phyloP scores from a whole-genome alignment of 306 rosid genomes.

The Spatholobus suberectus region DNA sequence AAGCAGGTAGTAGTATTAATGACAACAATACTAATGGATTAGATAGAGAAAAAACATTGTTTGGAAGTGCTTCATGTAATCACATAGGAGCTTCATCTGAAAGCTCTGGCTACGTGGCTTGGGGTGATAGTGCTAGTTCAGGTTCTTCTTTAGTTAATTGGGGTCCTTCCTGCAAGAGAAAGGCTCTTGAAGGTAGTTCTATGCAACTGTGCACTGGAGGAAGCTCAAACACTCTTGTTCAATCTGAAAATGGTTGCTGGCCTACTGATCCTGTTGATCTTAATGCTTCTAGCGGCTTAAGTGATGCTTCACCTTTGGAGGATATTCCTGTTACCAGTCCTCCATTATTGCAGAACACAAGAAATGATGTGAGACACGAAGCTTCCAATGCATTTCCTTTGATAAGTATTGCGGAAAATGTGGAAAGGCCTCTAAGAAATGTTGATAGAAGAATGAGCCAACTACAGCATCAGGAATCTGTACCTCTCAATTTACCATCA shows the following conservation, averaged over 20 bases:
- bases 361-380: slow-evolving; percentile 58
- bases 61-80: slow-evolving; percentile 52
- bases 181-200: slow-evolving; percentile 80
- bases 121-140: slow-evolving; percentile 55
- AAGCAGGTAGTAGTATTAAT: slow-evolving; percentile 48
- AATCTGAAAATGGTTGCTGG: slow-evolving; percentile 61
- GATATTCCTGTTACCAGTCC: slow-evolving; percentile 50
- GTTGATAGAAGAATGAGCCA: slow-evolving; percentile 52
- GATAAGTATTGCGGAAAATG: slow-evolving; percentile 48
- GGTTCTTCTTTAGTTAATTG: slow-evolving; percentile 72
- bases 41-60: slow-evolving; percentile 54
- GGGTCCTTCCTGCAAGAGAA: slow-evolving; percentile 90
- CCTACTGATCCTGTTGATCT: slow-evolving; percentile 46
- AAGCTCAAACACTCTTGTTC: slow-evolving; percentile 66
- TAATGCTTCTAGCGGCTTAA: slow-evolving; percentile 59
- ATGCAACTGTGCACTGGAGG: slow-evolving; percentile 62
- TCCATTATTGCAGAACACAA: slow-evolving; percentile 56
- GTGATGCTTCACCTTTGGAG: slow-evolving; percentile 55
- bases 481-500: slow-evolving; percentile 60
- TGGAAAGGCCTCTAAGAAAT: slow-evolving; percentile 54
- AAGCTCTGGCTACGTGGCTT: slow-evolving; percentile 59
- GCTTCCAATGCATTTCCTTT: slow-evolving; percentile 62
- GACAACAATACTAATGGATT: slow-evolving; percentile 50
- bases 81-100: slow-evolving; percentile 63
- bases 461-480: slow-evolving; percentile 62